A percentile compares a stretch with the other conserved stretches of the same genome.
These are phyloP conservation scores for Lachnellula cervina DNA, from an alignment of 2,329 filamentous ascomycete species.

Conservation along the genomic window DNA sequence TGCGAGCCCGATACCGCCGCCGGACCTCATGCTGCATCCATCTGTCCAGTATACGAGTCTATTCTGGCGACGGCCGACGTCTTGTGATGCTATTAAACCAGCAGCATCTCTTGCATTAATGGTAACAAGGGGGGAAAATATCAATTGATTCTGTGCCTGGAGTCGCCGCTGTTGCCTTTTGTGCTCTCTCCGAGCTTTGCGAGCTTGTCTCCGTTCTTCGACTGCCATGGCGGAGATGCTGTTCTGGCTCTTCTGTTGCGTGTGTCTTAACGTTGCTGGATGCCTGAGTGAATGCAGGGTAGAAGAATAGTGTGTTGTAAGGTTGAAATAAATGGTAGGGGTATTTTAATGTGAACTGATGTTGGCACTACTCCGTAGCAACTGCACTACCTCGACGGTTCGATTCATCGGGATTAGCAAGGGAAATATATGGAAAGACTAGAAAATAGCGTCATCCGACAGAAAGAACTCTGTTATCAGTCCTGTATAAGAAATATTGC, in stretches of 20 bases:
- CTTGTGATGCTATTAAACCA: background rate
- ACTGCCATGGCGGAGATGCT: background rate
- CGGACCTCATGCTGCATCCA: background rate
- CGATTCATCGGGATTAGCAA: background rate
- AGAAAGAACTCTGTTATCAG: too few relatives aligned
- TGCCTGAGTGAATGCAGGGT: background rate
- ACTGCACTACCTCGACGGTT: background rate
- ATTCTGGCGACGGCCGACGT: background rate
- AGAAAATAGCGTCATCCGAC: too few relatives aligned
- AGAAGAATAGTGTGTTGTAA: background rate
- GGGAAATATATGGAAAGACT: background rate
- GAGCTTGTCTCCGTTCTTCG: background rate
- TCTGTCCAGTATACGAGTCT: background rate
- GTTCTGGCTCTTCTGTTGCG: background rate
- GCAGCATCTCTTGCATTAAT: background rate
- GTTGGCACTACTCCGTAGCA: background rate
- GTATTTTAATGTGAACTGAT: background rate
- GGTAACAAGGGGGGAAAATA: background rate
- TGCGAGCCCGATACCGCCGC: background rate
- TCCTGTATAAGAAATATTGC: too few relatives aligned
- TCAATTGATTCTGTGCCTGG: too few relatives aligned
- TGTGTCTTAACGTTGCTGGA: background rate
- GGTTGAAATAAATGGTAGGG: background rate
- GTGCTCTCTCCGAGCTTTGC: too few relatives aligned
- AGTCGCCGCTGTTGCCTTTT: too few relatives aligned